These are phyloP conservation scores for Chlorella sorokiniana DNA, from an alignment of 139 green algal genomes.

Conservation along the genomic window DNA sequence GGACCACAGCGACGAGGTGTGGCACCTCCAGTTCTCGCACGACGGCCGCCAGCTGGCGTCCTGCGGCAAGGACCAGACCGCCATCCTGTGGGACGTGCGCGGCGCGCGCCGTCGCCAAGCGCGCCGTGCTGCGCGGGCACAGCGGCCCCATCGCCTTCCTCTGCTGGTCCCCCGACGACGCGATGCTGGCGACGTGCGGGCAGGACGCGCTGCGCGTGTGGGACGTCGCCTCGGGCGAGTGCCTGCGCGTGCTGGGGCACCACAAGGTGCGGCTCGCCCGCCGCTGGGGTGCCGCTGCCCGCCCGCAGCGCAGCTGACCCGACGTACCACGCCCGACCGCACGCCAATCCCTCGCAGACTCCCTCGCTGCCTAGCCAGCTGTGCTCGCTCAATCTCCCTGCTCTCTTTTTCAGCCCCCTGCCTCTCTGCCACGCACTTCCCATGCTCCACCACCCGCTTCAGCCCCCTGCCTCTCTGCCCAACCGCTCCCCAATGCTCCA, in stretches of 20 bases:
- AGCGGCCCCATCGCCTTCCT: slow-evolving; percentile 48
- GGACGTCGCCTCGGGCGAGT: slow-evolving; percentile 39
- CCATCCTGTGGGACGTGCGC: slow-evolving; percentile 69
- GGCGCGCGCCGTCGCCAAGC: background rate
- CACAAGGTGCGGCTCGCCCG: too few species aligned
- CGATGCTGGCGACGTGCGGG: slow-evolving; percentile 45
- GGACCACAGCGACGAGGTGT: slow-evolving; percentile 90
- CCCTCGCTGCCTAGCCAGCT: too few species aligned
- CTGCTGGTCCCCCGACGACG: slow-evolving; percentile 66
- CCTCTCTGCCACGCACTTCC: too few species aligned
- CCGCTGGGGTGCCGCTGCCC: too few species aligned
- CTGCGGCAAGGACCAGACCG: slow-evolving; percentile 71
- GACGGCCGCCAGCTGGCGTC: slow-evolving; percentile 75
- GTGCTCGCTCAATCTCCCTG: too few species aligned
- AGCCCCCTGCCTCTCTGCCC: too few species aligned
- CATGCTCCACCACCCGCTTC: too few species aligned
- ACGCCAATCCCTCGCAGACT: too few species aligned
- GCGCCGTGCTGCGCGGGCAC: slow-evolving; percentile 55
- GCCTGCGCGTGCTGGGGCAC: slow-evolving; percentile 35
- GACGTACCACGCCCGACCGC: too few species aligned
- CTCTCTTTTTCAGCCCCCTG: too few species aligned
- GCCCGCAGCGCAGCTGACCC: too few species aligned
- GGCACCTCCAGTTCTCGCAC: slow-evolving; percentile 90
- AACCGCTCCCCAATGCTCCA: too few species aligned
- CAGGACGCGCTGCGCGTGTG: slow-evolving; percentile 66